Base-by-base conservation (phyloP, 495 filamentous ascomycete genomes). In the Polyplosphaeria fusca region DNA sequence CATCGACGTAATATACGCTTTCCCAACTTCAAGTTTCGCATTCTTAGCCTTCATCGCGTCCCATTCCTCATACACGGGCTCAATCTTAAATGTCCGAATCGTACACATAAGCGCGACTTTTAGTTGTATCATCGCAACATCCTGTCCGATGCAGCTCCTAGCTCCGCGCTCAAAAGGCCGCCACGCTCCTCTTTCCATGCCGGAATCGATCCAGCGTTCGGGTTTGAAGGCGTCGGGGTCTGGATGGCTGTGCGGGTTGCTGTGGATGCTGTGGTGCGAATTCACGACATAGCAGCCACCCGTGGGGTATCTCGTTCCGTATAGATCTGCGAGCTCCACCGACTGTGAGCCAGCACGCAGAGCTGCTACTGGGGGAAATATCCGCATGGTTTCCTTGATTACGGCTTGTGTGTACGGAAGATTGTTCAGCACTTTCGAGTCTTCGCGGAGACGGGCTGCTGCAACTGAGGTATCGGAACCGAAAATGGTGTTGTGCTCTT, bases 81-180 rank as follows among this genome's bases (percentile, higher is more conserved):
- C 67, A 39, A 81, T 66, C 27, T 79, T 73, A 60, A 82, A 78
- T 12, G 67, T 58, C 20, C 79, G 67, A 11, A 72, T 60, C 11
- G 70, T 74, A 59, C 81, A 55, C 0, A 71, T 77, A 14, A 81
- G 39, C 14, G 75, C 65, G 27, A 79, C 60, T 43, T 72, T 72
- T 13, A 63, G 25, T 35, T 63, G 52, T 16, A 47, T 1, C 18
- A 26, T 13, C 22, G 52, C 59, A 20, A 19, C 77, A 62, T 63
- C 82, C 65, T 82, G 76, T 0, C 82, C 80, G 18, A 83, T 76
- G 57, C 81, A 83, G 22, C 68, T 73, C 5, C 80, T 58, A 5
- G 78, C 74, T 0, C 80, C 80, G 7, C 68, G 50, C 24, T 64
- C 60, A 25, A 64, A 64, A 0, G 55, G 1, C 22, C 61, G 44